These are phyloP conservation scores for Chamaecyparis obtusa DNA, from an alignment of 75 land plant genomes.

Conservation along the genomic window DNA sequence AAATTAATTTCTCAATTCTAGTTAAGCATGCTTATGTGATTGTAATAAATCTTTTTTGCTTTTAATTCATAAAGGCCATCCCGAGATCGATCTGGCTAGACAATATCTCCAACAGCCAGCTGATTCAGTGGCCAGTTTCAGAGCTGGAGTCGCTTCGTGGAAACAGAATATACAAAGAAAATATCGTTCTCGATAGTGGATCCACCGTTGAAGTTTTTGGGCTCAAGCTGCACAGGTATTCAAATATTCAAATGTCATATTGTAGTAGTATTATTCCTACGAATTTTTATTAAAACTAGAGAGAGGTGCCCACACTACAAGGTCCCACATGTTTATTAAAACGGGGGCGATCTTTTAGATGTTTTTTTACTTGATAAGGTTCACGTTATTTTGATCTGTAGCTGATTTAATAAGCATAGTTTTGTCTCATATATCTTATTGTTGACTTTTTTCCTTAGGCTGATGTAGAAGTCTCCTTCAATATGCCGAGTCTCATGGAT, in stretches of 20 bases:
- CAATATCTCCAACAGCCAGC: neutral
- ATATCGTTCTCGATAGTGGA: constrained; percentile 14
- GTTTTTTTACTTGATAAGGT: too few relatives aligned
- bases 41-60: neutral
- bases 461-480: constrained; percentile 58
- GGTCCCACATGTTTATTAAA: too few relatives aligned
- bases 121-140: constrained; percentile 27
- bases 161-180: neutral
- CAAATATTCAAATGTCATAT: too few relatives aligned
- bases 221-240: constrained; percentile 23
- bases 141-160: neutral
- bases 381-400: too few relatives aligned
- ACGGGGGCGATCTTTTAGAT: too few relatives aligned
- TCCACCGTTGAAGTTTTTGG: constrained; percentile 18
- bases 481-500: constrained; percentile 15
- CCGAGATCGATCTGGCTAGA: constrained; percentile 18
- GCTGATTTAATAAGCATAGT: too few relatives aligned
- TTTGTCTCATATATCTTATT: too few relatives aligned
- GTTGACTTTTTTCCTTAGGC: constrained; percentile 25
- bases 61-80: constrained; percentile 16
- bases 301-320: too few relatives aligned
- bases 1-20: too few relatives aligned
- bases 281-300: too few relatives aligned
- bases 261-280: too few relatives aligned
- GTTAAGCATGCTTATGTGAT: too few relatives aligned